phyloP scores from a whole-genome alignment of 176 grass and related monocot genomes.

The Musa acuminata region DNA sequence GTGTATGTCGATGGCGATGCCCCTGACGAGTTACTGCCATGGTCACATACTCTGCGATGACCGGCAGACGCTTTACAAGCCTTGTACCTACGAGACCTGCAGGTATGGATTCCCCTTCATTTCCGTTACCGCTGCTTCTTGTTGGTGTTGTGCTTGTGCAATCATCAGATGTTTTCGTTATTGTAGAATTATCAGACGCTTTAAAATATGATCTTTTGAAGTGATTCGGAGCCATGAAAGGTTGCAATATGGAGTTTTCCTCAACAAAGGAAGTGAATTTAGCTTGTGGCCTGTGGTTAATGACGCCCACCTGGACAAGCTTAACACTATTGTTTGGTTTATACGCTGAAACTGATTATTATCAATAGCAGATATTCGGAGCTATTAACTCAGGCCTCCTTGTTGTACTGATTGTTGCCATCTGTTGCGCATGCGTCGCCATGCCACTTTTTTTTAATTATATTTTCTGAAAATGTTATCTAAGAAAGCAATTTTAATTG shows the following conservation, averaged over 20 bases:
- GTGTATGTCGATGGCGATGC: constrained; percentile 8
- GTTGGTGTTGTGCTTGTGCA: neutral
- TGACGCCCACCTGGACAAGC: neutral
- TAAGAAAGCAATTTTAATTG: no score
- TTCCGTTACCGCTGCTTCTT: neutral
- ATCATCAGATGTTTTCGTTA: neutral
- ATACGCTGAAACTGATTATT: neutral
- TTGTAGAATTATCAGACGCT: neutral
- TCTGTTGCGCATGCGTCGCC: neutral
- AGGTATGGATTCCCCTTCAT: neutral
- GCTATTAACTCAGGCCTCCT: neutral
- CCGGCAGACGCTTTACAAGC: constrained; percentile 17
- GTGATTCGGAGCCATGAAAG: no score
- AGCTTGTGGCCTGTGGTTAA: neutral
- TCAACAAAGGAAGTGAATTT: no score
- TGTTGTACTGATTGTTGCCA: neutral
- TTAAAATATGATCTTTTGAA: no score
- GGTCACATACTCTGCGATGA: constrained; percentile 10
- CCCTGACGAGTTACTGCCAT: constrained; percentile 7
- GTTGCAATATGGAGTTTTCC: no score
- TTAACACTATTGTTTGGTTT: neutral
- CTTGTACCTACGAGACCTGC: constrained; percentile 2
- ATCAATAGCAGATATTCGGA: neutral
- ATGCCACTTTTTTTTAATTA: neutral
- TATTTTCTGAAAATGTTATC: no score